phyloP scores from a whole-genome alignment of 805 yeast genomes.

The Martiniozyma abietophila region DNA sequence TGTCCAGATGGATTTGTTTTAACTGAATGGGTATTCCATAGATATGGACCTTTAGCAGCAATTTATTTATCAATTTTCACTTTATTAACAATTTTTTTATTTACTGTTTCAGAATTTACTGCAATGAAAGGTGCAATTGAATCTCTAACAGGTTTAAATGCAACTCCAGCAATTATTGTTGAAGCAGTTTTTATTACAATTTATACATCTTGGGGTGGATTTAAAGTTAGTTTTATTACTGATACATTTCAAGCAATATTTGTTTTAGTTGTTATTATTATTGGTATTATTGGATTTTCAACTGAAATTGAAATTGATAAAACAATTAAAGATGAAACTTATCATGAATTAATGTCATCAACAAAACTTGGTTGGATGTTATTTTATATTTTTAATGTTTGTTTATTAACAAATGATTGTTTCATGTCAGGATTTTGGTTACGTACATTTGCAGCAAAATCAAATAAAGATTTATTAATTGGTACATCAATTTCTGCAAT shows the following conservation, averaged over 20 bases:
- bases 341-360: constrained; percentile 54
- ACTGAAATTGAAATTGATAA: constrained; percentile 51
- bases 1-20: constrained; percentile 88
- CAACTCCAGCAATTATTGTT: constrained; percentile 72
- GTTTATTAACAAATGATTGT: constrained; percentile 83
- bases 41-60: constrained; percentile 68
- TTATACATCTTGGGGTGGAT: constrained; percentile 84
- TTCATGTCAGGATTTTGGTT: constrained; percentile 92
- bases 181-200: constrained; percentile 83
- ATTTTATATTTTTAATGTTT: constrained; percentile 72
- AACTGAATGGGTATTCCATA: constrained; percentile 86
- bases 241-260: constrained; percentile 78
- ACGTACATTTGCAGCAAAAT: constrained; percentile 80
- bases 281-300: constrained; percentile 76
- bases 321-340: constrained; percentile 53
- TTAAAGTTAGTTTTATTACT: constrained; percentile 77
- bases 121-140: constrained; percentile 71
- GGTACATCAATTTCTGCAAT: constrained; percentile 72
- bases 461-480: constrained; percentile 64
- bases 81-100: constrained; percentile 72
- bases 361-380: constrained; percentile 84
- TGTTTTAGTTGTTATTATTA: constrained; percentile 55
- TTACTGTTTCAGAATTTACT: constrained; percentile 79
- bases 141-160: constrained; percentile 68
- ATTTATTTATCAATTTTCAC: constrained; percentile 75